Evolutionary conservation across 202 grass and related monocot species (phyloP), one percentile per base, ranked within the genome.

Genomic region (Tripidium arundinaceum): DNA sequence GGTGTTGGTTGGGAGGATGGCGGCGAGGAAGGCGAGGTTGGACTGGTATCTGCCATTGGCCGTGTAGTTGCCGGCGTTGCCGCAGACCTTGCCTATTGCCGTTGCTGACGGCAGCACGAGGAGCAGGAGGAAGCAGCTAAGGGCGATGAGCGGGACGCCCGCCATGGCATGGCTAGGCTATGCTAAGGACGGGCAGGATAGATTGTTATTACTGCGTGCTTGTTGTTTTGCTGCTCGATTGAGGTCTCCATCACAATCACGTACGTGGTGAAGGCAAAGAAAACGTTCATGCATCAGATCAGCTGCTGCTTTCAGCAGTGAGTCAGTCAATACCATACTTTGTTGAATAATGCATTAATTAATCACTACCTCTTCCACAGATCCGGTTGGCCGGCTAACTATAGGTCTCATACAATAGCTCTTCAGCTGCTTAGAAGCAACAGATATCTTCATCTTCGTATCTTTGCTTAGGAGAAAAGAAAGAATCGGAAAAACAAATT

Each of bases 21-120:
- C n/a, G 38, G 82, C 74, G 24, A 97, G 66, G 58, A n/a, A 58
- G 18, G 21, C 33, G 8, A 97, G 90, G 72, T 93, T 97, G 16
- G 88, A 62, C 1, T 67, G 21, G 68, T 94, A 94, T 1, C 62
- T 83, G 59, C 88, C 81, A 55, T 94, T 88, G 33, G 26, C 50
- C 12, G 76, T 82, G 86, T 84, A 94, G 54, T 84, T 91, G 46
- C 70, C 75, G n/a, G 28, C 78, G 25, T 26, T 11, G 75, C 50
- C 79, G 43, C 79, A 90, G 15, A 15, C 6, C 24, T 39, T 0
- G 18, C 29, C 24, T 42, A 34, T 38, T 0, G 65, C 76, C 42
- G 52, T 67, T 2, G 63, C 77, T 21, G 45, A n/a, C 16, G 62
- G 50, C 10, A 54, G 25, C 22, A 40, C 5, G 34, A 33, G 31